Evolutionary conservation across 1,284 basidiomycete species (phyloP), one percentile per base, ranked within the genome.

Genomic region (Cutaneotrichosporon mucoides): DNA sequence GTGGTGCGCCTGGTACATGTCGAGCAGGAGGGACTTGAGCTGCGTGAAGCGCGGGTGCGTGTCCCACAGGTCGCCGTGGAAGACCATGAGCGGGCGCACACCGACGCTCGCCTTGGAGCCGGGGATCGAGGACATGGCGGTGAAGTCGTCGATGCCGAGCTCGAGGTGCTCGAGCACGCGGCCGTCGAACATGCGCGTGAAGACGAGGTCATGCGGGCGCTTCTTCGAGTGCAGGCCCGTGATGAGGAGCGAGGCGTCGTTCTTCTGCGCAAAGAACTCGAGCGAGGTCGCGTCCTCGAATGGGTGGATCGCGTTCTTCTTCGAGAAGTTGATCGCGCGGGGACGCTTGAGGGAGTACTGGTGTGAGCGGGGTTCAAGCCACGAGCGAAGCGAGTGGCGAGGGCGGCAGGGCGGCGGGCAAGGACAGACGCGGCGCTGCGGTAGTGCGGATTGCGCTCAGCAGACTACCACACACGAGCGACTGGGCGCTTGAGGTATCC

Each of bases 171-270:
- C 96, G 70, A 99, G 81, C 24, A 98, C 85, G 69, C 86, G 82
- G 36, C 86, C 84, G 70, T 97, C 89, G 68, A 89, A 99, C 83
- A 89, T 93, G 56, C 96, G 81, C 11, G 88, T 88, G 70, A 96
- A 87, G 3, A 89, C 87, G 58, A 99, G 76, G 56, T 90, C 88
- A 71, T 98, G 84, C 12, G 94, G 94, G 55, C 94, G 82, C 78
- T 99, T 99, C 81, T 99, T 99, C 52, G 88, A 90, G 71, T 88
- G 91, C 71, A 94, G 89, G 1, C 92, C 95, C 46, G 98, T 82
- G 11, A 96, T 80, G 73, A 98, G 96, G 70, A 99, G 81, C 5
- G 86, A 87, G 1, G 94, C 93, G 69, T 99, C 96, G 79, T 99
- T 99, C 81, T 99, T 99, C 41, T 81, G 72, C 1, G 87, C 82